phyloP scores from a whole-genome alignment of 768 basidiomycete genomes.

The Termitomyces sp. region DNA sequence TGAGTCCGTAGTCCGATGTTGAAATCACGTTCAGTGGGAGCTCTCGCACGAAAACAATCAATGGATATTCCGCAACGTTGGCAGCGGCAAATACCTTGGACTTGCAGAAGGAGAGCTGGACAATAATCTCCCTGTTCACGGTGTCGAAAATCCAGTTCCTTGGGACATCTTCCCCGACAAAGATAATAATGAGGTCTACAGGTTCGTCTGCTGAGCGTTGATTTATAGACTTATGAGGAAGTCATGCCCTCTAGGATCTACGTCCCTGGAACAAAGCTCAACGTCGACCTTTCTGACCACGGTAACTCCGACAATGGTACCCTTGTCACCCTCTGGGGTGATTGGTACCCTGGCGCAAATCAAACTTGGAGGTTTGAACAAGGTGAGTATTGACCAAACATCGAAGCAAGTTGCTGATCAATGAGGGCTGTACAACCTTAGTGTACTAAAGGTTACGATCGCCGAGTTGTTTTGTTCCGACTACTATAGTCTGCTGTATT shows the following conservation, averaged over 20 bases:
- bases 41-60: slow-evolving; percentile 7
- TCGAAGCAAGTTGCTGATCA: not conserved
- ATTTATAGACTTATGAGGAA: not conserved
- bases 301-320: slow-evolving; percentile 38
- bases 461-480: too few species aligned
- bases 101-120: not conserved
- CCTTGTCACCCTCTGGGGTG: slow-evolving; percentile 32
- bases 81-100: slow-evolving; percentile 14
- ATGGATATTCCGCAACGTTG: slow-evolving; percentile 17
- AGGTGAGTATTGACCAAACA: not conserved
- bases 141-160: slow-evolving; percentile 6
- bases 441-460: not conserved
- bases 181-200: slow-evolving; percentile 8
- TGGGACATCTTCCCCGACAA: slow-evolving; percentile 20
- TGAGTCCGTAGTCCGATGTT: not conserved
- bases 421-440: too few species aligned
- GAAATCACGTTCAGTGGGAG: slow-evolving; percentile 13
- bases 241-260: slow-evolving; percentile 26
- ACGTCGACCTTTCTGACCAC: slow-evolving; percentile 35
- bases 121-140: slow-evolving; percentile 9
- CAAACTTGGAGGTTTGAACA: slow-evolving; percentile 35
- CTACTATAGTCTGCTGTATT: too few species aligned
- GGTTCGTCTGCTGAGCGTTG: slow-evolving; percentile 6
- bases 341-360: slow-evolving; percentile 29
- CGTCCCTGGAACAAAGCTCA: slow-evolving; percentile 21